Base-by-base conservation (phyloP, 352 stramenopile species). In the Aphanomyces cochlioides region DNA sequence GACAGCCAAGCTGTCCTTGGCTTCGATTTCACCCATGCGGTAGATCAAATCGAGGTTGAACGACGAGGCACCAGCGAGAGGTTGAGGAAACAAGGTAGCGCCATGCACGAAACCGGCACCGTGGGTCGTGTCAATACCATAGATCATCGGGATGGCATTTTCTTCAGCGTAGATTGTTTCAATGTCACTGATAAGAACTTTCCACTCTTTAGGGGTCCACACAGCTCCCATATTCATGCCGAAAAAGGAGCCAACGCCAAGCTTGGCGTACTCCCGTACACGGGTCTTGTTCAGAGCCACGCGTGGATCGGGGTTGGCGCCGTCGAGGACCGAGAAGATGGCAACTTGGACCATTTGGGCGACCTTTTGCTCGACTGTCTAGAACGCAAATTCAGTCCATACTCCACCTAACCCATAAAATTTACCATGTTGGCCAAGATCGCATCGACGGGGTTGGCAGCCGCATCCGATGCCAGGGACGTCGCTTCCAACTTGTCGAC, bases 261-360 rank as follows among this genome's bases (percentile, higher is more conserved):
- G 78, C 60, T 81, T 75, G 3, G 89, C 89, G 54, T 92, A 89
- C 21, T 83, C 65, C 50, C 81, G 78, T 37, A 96, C 79, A 2
- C 83, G 65, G 38, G 78, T 78, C 60, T 78, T 69, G 58, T 96
- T 88, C n/a, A 93, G 34, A 43, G 28, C 28, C 2, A 28, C 28
- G 28, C 28, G 28, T 28, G 28, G 28, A 28, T 28, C 28, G 6
- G 37, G 48, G 6, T 79, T 83, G 47, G 75, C 74, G 2, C 78
- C 59, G 53, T 83, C 73, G 37, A 96, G 57, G n/a, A 97, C 80
- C 5, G 85, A 80, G 70, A 80, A 85, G 39, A 98, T 84, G 38
- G 96, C 90, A 7, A 98, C 78, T 77, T 98, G 92, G 12, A 85
- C 82, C 89, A 98, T 96, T 68, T 98, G 92, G 2, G 89, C 90